Evolutionary conservation across 1,139 yeast species (phyloP).

Genomic region (Suhomyces coccinellae): DNA sequence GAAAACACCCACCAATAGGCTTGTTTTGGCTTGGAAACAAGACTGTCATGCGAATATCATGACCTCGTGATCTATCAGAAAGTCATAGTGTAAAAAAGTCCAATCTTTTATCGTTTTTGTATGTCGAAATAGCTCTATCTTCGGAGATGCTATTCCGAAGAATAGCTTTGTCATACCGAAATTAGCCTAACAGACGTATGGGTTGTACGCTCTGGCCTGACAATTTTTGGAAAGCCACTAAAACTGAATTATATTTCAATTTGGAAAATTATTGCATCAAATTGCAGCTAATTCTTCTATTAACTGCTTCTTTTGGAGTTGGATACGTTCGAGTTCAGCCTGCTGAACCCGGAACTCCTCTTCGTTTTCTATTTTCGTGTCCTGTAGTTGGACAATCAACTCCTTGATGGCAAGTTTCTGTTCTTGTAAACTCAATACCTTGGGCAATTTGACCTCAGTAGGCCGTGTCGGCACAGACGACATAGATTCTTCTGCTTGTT

Average conservation of each 20-base stretch:
- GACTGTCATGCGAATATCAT: background rate
- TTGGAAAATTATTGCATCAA: background rate
- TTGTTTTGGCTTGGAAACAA: background rate
- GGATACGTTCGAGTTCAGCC: slow-evolving; percentile 6
- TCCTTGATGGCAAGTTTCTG: slow-evolving; percentile 7
- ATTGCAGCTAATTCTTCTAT: background rate
- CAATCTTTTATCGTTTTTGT: no score
- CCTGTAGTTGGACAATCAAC: slow-evolving; percentile 3
- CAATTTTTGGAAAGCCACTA: no score
- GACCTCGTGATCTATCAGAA: no score
- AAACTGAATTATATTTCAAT: no score
- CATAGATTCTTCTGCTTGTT: background rate
- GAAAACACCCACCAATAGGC: background rate
- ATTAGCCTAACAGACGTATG: background rate
- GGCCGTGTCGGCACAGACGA: no score
- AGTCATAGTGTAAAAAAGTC: no score
- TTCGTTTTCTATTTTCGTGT: slow-evolving; percentile 4
- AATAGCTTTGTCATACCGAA: no score
- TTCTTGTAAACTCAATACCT: slow-evolving; percentile 6
- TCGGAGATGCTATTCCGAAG: no score
- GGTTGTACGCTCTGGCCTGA: background rate
- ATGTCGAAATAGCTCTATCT: no score
- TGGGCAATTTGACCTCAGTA: background rate
- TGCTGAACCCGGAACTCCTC: slow-evolving; percentile 6
- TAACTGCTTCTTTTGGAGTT: background rate